A percentile compares a stretch with the other conserved stretches of the same genome.
These are phyloP conservation scores for Penicillium argentinense DNA, from an alignment of 495 filamentous ascomycete species.

Conservation along the genomic window DNA sequence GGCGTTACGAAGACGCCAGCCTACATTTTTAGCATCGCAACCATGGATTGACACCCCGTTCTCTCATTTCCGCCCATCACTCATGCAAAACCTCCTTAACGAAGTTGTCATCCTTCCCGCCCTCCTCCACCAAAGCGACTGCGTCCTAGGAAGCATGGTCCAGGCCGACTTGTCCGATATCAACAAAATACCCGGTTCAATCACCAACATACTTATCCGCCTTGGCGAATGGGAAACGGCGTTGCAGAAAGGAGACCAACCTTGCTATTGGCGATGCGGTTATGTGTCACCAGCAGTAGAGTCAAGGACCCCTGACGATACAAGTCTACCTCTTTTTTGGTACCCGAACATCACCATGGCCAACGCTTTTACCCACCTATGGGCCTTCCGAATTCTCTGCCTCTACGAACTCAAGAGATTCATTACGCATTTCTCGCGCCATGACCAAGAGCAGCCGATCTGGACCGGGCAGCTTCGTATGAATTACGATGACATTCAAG, in stretches of 20 bases:
- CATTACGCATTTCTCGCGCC: too few species aligned
- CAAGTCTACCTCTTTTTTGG: slow-evolving; percentile 19
- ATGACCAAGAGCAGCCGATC: too few species aligned
- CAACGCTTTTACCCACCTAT: slow-evolving; percentile 34
- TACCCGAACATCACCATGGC: slow-evolving; percentile 36
- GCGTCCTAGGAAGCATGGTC: not conserved
- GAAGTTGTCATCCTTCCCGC: slow-evolving; percentile 26
- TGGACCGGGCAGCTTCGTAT: too few species aligned
- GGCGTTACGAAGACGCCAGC: too few species aligned
- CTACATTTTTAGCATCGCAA: slow-evolving; percentile 26
- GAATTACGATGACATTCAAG: too few species aligned
- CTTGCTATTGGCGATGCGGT: not conserved
- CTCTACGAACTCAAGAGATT: slow-evolving; percentile 26
- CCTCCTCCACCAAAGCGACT: slow-evolving; percentile 22
- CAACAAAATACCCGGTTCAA: too few species aligned
- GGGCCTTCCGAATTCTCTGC: slow-evolving; percentile 37
- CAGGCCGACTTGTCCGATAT: too few species aligned
- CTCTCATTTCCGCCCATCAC: slow-evolving; percentile 17
- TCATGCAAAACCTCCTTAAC: slow-evolving; percentile 30
- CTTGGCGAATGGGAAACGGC: too few species aligned
- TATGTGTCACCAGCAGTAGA: too few species aligned
- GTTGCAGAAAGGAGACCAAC: too few species aligned
- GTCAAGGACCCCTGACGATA: too few species aligned
- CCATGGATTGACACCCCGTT: slow-evolving; percentile 33
- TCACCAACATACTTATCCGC: too few species aligned